phyloP scores from a whole-genome alignment of 805 yeast species.

The Candida adriatica region DNA sequence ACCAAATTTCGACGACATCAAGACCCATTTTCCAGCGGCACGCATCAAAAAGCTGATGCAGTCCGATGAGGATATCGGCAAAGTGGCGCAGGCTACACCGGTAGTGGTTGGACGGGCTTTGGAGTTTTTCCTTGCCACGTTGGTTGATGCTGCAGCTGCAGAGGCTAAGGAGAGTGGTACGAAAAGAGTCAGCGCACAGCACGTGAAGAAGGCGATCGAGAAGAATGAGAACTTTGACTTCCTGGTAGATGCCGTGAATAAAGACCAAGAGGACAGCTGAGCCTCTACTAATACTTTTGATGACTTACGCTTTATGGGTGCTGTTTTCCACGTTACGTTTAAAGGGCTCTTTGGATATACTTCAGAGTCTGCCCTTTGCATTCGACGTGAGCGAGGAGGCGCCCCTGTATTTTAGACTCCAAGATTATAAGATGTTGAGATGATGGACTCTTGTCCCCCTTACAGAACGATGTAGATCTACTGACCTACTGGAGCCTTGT shows the following conservation, averaged over 20 bases:
- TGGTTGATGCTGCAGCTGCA: slow-evolving; percentile 76
- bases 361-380: no score
- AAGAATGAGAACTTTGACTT: slow-evolving; percentile 91
- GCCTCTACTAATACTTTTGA: no score
- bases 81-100: slow-evolving; percentile 98
- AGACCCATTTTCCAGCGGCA: slow-evolving; percentile 87
- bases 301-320: no score
- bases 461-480: no score
- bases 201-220: slow-evolving; percentile 76
- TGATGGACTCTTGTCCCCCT: no score
- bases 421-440: no score
- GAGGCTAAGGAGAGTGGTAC: slow-evolving; percentile 72
- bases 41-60: slow-evolving; percentile 96
- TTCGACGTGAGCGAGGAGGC: no score
- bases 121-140: slow-evolving; percentile 83
- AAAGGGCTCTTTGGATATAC: no score
- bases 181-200: slow-evolving; percentile 75
- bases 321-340: no score
- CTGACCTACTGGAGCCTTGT: no score
- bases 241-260: slow-evolving; percentile 31
- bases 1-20: slow-evolving; percentile 36
- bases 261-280: slow-evolving; percentile 6
- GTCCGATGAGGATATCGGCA: slow-evolving; percentile 96
- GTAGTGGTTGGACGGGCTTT: slow-evolving; percentile 95
- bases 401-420: no score